Evolutionary conservation across 2,329 filamentous ascomycete genomes (phyloP).

Genomic region (Penicillium sp.): DNA sequence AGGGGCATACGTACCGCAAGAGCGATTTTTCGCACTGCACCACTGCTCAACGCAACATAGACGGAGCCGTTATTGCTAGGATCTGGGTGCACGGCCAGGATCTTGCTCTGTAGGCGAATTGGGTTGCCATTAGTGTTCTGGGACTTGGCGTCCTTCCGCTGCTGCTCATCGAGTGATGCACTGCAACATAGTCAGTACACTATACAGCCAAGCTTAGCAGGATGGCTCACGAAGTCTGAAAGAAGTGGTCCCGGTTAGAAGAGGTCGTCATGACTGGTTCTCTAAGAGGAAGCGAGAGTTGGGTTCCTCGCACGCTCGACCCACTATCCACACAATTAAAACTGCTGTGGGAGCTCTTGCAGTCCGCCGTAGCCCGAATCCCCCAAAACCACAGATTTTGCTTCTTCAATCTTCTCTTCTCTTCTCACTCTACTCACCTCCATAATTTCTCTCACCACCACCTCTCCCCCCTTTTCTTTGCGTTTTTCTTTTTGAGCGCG

Average conservation of each 20-base stretch:
- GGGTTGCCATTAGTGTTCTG: constrained; percentile 83
- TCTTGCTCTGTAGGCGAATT: constrained; percentile 74
- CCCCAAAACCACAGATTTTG: constrained; percentile 31
- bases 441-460: constrained; percentile 8
- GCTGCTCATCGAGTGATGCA: constrained; percentile 46
- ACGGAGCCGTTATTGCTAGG: constrained; percentile 57
- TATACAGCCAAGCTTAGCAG: constrained; percentile 3
- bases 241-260: constrained; percentile 73
- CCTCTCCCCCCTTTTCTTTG: constrained; percentile 21
- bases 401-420: constrained; percentile 22
- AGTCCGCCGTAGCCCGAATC: constrained; percentile 30
- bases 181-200: constrained; percentile 25
- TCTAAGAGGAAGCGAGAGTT: constrained; percentile 5
- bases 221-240: constrained; percentile 73
- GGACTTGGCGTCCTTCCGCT: constrained; percentile 62
- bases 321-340: constrained; percentile 2
- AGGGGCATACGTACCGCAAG: constrained; percentile 75
- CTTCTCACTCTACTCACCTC: constrained; percentile 20
- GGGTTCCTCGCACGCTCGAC: constrained; percentile 12
- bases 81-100: constrained; percentile 67
- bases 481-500: constrained; percentile 25
- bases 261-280: constrained; percentile 55
- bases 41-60: constrained; percentile 83
- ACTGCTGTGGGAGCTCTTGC: constrained; percentile 30
- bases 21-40: constrained; percentile 65